Base-by-base conservation (phyloP, 768 basidiomycete species). In the Fistulinella prunicolor region DNA sequence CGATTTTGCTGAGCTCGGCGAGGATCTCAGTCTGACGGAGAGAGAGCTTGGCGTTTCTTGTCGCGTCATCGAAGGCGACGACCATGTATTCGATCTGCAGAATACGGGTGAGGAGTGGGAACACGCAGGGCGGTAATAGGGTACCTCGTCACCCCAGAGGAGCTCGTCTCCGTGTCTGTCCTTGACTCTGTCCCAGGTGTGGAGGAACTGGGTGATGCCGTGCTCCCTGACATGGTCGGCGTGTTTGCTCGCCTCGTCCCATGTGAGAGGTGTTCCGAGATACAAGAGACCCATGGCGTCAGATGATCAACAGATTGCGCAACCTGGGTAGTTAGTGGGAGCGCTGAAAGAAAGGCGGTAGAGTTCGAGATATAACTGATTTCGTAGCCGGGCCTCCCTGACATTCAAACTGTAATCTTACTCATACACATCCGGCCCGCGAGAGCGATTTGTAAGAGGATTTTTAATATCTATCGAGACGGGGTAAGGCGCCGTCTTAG, bases 111-210 rank as follows among this genome's bases (percentile, higher is more conserved):
- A 55, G 61, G 38, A 36, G 46, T 26, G 35, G 38, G 26, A 51
- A 20, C n/a, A 29, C 37, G 20, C 23, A 43, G 39, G 37, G 36
- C 36, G 21, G 19, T 57, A 69, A 47, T n/a, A n/a, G n/a, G n/a
- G n/a, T 67, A 95, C 95, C 86, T 99, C 96, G 62, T 99, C 96
- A 16, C 96, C 96, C 96, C 96, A 99, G 10, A 96, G 78, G 24
- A 99, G 73, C 54, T 92, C 89, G 61, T 98, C 94, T 1, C 94
- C 94, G 19, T 81, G 79, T 54, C 90, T 78, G 63, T 91, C 87
- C 77, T 96, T 98, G 63, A 94, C 76, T 40, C 84, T 81, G 62
- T 94, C 83, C 93, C 94, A 99, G 42, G 83, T 91, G 59, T 94
- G 80, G 46, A 99, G 70, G 67, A 99, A 95, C 69, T 99, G 96